A percentile compares a stretch with the other conserved stretches of the same genome.
Evolutionary conservation across 2,329 filamentous ascomycete species (phyloP).

Genomic region (Trichoderma simmonsii): DNA sequence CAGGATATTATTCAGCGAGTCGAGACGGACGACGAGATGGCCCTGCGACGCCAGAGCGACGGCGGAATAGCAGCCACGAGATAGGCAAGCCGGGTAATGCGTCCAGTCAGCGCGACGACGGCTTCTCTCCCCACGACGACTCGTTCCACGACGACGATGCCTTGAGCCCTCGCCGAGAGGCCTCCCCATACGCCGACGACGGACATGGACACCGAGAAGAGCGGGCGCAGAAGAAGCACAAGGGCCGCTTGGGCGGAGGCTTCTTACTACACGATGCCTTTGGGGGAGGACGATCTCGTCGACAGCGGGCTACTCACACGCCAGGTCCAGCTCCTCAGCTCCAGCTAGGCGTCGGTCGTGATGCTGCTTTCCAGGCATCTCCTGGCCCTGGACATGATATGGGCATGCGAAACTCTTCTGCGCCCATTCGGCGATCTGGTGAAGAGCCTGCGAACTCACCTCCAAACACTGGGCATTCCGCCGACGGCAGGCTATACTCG

Average conservation of each 20-base stretch:
- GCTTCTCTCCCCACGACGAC: slow-evolving; percentile 20
- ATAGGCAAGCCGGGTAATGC: slow-evolving; percentile 44
- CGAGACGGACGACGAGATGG: slow-evolving; percentile 19
- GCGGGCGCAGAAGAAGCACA: slow-evolving; percentile 36
- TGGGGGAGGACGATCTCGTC: slow-evolving; percentile 31
- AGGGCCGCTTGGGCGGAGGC: slow-evolving; percentile 45
- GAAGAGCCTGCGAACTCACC: not conserved
- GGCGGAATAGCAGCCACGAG: slow-evolving; percentile 35
- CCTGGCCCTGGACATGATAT: not conserved
- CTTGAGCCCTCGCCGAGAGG: not conserved
- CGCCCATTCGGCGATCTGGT: not conserved
- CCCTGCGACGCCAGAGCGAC: slow-evolving; percentile 19
- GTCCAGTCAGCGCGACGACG: slow-evolving; percentile 29
- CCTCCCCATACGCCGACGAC: slow-evolving; percentile 9
- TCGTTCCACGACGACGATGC: slow-evolving; percentile 10
- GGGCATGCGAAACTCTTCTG: slow-evolving; percentile 13
- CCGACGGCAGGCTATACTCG: not conserved
- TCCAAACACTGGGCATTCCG: not conserved
- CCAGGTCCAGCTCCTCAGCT: not conserved
- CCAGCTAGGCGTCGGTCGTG: not conserved
- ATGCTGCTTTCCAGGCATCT: slow-evolving; percentile 1
- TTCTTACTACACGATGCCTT: slow-evolving; percentile 51
- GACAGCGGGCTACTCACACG: slow-evolving; percentile 10
- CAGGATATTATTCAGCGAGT: slow-evolving; percentile 9
- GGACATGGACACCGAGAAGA: slow-evolving; percentile 25